Conservation (phyloP, 352 stramenopile genomes). For the Phytophthora chlamydospora region DNA sequence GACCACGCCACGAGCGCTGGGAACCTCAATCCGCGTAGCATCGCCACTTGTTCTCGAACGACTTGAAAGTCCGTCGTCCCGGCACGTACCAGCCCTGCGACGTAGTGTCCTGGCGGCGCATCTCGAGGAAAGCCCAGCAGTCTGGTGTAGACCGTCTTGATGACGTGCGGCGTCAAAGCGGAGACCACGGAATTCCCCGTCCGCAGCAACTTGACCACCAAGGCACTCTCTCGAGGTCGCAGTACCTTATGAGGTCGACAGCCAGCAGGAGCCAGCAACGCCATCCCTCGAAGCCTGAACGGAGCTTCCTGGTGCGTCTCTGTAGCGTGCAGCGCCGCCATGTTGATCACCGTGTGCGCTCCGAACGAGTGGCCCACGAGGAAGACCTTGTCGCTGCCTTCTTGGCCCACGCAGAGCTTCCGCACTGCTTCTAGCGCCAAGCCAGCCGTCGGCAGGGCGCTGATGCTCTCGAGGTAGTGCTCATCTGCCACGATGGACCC, state of each 20-base stretch:
- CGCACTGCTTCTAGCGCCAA: constrained; percentile 34
- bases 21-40: constrained; percentile 15
- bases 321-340: constrained; percentile 41
- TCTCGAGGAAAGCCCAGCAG: constrained; percentile 38
- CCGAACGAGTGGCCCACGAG: constrained; percentile 58
- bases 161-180: constrained; percentile 6
- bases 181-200: constrained; percentile 26
- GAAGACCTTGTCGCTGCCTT: constrained; percentile 29
- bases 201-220: constrained; percentile 34
- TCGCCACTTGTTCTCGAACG: constrained; percentile 29
- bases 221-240: constrained; percentile 35
- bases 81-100: constrained; percentile 42
- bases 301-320: neutral
- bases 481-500: constrained; percentile 27
- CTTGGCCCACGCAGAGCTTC: constrained; percentile 20
- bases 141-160: constrained; percentile 49
- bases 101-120: constrained; percentile 32
- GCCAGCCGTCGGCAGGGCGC: constrained; percentile 33
- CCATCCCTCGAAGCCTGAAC: constrained; percentile 35
- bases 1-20: constrained; percentile 52
- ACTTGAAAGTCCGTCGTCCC: constrained; percentile 47
- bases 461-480: constrained; percentile 37
- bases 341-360: constrained; percentile 44
- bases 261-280: constrained; percentile 40
- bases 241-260: constrained; percentile 48